A percentile compares a stretch with the other conserved stretches of the same genome.
These are phyloP conservation scores for Ephemerocybe angulata DNA, from an alignment of 768 basidiomycete species.

Conservation along the genomic window DNA sequence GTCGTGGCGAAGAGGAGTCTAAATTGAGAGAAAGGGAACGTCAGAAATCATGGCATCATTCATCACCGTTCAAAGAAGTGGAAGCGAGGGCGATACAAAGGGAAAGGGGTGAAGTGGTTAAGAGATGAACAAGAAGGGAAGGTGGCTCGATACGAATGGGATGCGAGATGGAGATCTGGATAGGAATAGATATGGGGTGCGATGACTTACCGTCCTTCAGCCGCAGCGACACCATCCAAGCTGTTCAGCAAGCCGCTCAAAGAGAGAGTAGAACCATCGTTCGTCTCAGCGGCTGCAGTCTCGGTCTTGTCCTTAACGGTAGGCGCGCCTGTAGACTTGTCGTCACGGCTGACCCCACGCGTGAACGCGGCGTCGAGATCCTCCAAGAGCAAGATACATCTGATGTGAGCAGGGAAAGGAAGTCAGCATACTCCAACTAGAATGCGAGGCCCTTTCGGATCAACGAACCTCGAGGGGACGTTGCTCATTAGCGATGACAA, in stretches of 20 bases:
- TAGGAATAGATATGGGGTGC: not conserved
- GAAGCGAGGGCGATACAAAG: not conserved
- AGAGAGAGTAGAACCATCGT: conserved; percentile 79
- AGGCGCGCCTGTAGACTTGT: conserved; percentile 69
- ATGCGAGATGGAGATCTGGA: too few relatives aligned
- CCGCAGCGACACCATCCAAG: conserved; percentile 81
- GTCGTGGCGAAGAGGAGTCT: conserved; percentile 88
- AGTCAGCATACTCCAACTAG: conserved; percentile 6
- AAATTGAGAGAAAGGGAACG: conserved; percentile 13
- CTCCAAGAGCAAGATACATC: conserved; percentile 90
- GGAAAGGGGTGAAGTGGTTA: not conserved
- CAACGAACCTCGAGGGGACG: conserved; percentile 71
- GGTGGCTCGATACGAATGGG: too few relatives aligned
- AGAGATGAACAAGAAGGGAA: not conserved
- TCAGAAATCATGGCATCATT: conserved; percentile 7
- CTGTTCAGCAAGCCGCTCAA: conserved; percentile 84
- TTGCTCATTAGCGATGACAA: conserved; percentile 83
- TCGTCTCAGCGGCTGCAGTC: conserved; percentile 37
- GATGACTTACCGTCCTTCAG: conserved; percentile 70
- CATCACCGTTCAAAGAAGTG: not conserved
- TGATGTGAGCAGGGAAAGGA: conserved; percentile 32
- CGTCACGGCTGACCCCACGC: conserved; percentile 79
- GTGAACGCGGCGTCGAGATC: conserved; percentile 93
- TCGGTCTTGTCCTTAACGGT: conserved; percentile 34
- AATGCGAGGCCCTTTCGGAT: not conserved